Evolutionary conservation across 441 rosid genomes (phyloP).

Genomic region (Daphne laureola): DNA sequence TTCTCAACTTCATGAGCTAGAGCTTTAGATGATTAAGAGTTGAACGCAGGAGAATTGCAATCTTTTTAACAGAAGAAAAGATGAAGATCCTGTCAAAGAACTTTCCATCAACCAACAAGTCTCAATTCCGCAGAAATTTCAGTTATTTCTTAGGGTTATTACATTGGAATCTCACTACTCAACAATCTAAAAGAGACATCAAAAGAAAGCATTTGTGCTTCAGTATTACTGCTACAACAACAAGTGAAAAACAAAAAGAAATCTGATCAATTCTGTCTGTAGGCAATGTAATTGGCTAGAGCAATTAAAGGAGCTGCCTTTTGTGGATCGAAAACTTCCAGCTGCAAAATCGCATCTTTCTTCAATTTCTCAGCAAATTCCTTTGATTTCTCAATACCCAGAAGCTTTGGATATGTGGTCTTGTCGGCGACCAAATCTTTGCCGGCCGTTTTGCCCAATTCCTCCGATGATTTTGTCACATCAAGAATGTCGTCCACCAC

Average conservation of each 20-base stretch:
- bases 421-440: conserved; percentile 73
- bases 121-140: no score
- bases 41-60: no score
- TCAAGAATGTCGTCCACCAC: conserved; percentile 87
- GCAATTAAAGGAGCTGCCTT: conserved; percentile 85
- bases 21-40: no score
- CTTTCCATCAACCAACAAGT: no score
- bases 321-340: conserved; percentile 49
- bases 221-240: conserved; percentile 1
- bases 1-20: no score
- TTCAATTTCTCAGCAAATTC: conserved; percentile 65
- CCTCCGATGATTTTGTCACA: conserved; percentile 66
- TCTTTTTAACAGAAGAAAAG: no score
- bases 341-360: conserved; percentile 51
- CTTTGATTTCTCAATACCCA: conserved; percentile 73
- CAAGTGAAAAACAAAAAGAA: not conserved
- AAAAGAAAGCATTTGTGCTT: no score
- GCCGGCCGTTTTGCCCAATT: conserved; percentile 86
- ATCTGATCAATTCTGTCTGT: conserved; percentile 51
- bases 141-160: no score
- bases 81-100: no score
- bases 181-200: no score
- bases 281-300: conserved; percentile 80
- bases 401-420: conserved; percentile 70
- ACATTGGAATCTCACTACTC: no score